Evolutionary conservation across 2,329 filamentous ascomycete genomes (phyloP), one percentile per base, ranked within the genome.

Genomic region (Penicillium sp.): DNA sequence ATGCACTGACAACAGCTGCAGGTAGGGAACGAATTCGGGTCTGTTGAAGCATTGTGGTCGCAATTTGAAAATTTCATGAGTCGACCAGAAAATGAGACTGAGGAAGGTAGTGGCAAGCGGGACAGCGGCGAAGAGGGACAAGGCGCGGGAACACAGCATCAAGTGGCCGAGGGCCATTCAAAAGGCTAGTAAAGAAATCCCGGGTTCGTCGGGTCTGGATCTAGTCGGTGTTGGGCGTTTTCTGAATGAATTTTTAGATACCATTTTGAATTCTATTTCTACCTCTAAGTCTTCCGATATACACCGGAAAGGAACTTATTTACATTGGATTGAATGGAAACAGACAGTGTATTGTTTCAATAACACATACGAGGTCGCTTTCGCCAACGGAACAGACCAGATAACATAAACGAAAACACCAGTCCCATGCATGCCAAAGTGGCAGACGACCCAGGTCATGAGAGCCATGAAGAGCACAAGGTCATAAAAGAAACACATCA

Each of bases 61-160:
- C 87, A 94, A 57, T 96, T 98, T 59, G 92, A 98, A 68, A 85
- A 82, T 51, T 89, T 96, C 53, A 96, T 95, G 89, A 85, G 79
- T 6, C 85, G 83, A 56, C 76, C 83, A 39, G 66, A 68, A 9
- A 62, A 65, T 22, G 64, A 63, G 36, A 54, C 61, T 17, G 56
- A 54, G 12, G 61, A 65, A 14, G 54, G 55, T 23, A 45, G 48
- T 32, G 41, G 29, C 8, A 60, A 60, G 34, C 45, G 45, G 16
- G 55, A 62, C 13, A 54, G 54, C 7, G 55, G 50, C 29, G 52
- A 44, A 1, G 45, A 48, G 31, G 33, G 45, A 15, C 47, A 52
- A n/a, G 49, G 31, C 46, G 37, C 39, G 50, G 35, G 45, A 48
- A 15, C 27, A 33, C 37, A 47, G 8, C 38, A 13, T 5, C 26